Conservation (phyloP, 1,284 basidiomycete genomes). For the Ganoderma sp. region DNA sequence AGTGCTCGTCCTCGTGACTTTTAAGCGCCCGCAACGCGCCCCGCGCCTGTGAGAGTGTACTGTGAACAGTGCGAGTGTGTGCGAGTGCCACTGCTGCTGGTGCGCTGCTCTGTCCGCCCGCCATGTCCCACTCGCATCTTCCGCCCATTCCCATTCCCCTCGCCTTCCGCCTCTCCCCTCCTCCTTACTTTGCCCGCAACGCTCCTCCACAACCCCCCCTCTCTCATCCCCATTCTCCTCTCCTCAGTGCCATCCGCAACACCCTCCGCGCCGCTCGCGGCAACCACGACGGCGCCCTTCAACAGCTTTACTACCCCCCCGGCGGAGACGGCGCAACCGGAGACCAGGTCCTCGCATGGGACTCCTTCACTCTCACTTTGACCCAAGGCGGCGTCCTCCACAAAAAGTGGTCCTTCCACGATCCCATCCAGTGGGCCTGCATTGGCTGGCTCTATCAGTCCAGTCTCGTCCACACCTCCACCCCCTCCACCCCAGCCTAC, state of each 20-base stretch:
- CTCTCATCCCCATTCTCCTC: constrained; percentile 28
- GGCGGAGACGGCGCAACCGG: constrained; percentile 27
- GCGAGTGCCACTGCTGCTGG: no score
- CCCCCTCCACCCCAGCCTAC: constrained; percentile 42
- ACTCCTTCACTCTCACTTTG: constrained; percentile 68
- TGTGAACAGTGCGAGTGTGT: no score
- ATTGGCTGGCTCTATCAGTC: constrained; percentile 73
- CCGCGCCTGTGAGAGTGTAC: no score
- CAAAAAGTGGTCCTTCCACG: constrained; percentile 76
- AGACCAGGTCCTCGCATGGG: constrained; percentile 73
- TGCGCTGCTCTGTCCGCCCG: no score
- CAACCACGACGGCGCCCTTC: constrained; percentile 24
- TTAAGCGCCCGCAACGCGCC: neutral
- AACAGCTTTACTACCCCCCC: constrained; percentile 24
- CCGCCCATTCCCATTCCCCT: constrained; percentile 21
- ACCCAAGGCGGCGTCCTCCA: constrained; percentile 72
- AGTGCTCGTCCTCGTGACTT: neutral
- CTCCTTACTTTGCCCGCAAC: constrained; percentile 19
- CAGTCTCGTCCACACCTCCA: constrained; percentile 34
- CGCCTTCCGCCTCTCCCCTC: constrained; percentile 9
- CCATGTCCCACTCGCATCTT: constrained; percentile 14
- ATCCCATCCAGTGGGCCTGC: constrained; percentile 76
- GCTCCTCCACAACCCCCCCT: neutral
- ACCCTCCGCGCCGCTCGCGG: constrained; percentile 35
- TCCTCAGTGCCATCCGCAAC: constrained; percentile 36